Evolutionary conservation across 257 asterid species (phyloP).

Genomic region (Agastache rugosa): DNA sequence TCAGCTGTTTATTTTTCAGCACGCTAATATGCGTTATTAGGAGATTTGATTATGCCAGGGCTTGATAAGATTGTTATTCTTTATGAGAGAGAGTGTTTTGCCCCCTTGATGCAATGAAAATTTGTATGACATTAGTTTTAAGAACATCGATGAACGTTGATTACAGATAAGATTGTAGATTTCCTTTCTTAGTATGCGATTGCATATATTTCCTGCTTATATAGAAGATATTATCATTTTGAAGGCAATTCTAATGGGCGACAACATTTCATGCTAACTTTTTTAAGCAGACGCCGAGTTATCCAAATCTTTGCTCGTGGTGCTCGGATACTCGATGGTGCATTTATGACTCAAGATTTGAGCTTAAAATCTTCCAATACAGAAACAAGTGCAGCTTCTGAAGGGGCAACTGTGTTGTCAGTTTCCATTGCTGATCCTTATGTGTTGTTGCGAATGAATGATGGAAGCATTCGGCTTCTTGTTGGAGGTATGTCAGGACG

Average conservation of each 20-base stretch:
- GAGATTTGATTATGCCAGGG: too few species aligned
- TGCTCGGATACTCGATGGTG: conserved; percentile 97
- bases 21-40: neutral
- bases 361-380: conserved; percentile 73
- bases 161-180: conserved; percentile 15
- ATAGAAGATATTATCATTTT: conserved; percentile 9
- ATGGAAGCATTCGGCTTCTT: conserved; percentile 95
- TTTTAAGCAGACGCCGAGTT: conserved; percentile 80
- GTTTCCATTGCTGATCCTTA: conserved; percentile 98
- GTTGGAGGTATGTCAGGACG: conserved; percentile 74
- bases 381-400: conserved; percentile 74
- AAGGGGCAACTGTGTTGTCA: conserved; percentile 65
- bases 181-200: conserved; percentile 9
- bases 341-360: conserved; percentile 96
- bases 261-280: conserved; percentile 32
- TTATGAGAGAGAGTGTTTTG: conserved; percentile 19
- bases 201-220: neutral
- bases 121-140: neutral
- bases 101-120: conserved; percentile 16
- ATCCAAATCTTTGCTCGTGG: conserved; percentile 92
- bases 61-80: neutral
- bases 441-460: conserved; percentile 87
- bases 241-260: conserved; percentile 25
- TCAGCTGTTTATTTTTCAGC: too few species aligned
- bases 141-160: conserved; percentile 6